These are phyloP conservation scores for Phytophthora brassicae DNA, from an alignment of 352 stramenopile species.

Conservation along the genomic window DNA sequence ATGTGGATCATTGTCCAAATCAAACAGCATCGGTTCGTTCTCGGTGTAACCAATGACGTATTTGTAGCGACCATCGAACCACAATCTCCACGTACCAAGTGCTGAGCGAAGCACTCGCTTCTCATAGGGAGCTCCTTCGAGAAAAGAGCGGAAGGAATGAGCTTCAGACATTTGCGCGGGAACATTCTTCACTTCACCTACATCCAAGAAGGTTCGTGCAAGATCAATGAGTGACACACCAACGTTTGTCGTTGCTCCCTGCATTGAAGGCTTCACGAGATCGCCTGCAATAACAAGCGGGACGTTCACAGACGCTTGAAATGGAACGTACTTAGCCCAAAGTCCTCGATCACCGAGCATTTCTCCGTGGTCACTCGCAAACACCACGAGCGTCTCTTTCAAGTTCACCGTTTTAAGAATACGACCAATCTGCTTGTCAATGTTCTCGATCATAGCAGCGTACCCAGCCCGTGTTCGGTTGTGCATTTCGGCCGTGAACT, in stretches of 20 bases:
- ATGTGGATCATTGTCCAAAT: constrained; percentile 32
- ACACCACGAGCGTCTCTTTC: constrained; percentile 35
- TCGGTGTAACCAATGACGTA: constrained; percentile 37
- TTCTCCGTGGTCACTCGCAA: constrained; percentile 38
- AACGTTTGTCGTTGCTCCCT: constrained; percentile 24
- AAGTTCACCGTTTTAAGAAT: constrained; percentile 34
- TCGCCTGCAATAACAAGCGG: constrained; percentile 32
- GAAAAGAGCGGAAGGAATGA: constrained; percentile 28
- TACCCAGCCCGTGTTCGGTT: constrained; percentile 36
- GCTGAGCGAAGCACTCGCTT: constrained; percentile 32
- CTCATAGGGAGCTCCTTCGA: constrained; percentile 15
- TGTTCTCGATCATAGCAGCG: constrained; percentile 40
- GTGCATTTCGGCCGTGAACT: constrained; percentile 33
- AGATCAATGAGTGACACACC: constrained; percentile 39
- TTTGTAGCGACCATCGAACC: constrained; percentile 40
- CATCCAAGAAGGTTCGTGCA: constrained; percentile 32
- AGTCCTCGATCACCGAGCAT: constrained; percentile 34
- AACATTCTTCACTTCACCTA: constrained; percentile 31
- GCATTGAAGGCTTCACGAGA: constrained; percentile 25
- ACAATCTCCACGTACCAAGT: constrained; percentile 33
- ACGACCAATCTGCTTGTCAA: constrained; percentile 33
- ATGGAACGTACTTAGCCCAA: constrained; percentile 34
- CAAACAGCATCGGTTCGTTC: constrained; percentile 33
- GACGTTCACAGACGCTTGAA: constrained; percentile 32
- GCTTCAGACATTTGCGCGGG: constrained; percentile 35